Evolutionary conservation across 129 eudicot species (phyloP).

Genomic region (Flaveria trinervia): DNA sequence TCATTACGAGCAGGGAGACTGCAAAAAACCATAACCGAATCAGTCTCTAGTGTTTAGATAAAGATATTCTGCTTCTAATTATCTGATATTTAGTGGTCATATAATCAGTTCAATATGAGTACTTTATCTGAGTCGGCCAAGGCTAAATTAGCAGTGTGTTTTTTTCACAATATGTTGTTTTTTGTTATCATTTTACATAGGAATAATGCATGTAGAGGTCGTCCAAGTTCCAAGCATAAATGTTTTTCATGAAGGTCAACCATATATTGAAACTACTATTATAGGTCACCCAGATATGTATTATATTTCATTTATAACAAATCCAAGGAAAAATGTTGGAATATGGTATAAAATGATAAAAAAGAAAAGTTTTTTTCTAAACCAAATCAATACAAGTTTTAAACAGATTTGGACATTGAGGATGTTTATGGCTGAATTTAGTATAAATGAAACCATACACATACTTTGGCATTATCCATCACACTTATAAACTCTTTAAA

Average conservation of each 20-base stretch:
- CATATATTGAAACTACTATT: neutral
- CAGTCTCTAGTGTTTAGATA: neutral
- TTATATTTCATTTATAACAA: neutral
- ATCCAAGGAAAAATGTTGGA: neutral
- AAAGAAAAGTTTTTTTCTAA: too few species aligned
- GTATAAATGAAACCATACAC: neutral
- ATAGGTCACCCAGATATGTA: neutral
- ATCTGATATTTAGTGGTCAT: neutral
- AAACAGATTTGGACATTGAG: neutral
- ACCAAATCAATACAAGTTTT: neutral
- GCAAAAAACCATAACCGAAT: conserved; percentile 16
- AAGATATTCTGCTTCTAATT: neutral
- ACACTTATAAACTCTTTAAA: neutral
- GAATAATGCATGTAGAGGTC: neutral
- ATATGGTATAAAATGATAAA: neutral
- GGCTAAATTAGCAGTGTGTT: too few species aligned
- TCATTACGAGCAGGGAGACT: conserved; percentile 72
- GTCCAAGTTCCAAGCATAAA: neutral
- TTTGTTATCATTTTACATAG: neutral
- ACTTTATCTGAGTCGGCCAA: too few species aligned
- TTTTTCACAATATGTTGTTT: too few species aligned
- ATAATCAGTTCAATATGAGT: neutral
- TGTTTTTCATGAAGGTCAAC: neutral
- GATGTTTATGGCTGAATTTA: neutral
- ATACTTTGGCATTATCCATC: neutral